Base-by-base conservation (phyloP, 176 grass and related monocot genomes). In the Bolboschoenus planiculmis region DNA sequence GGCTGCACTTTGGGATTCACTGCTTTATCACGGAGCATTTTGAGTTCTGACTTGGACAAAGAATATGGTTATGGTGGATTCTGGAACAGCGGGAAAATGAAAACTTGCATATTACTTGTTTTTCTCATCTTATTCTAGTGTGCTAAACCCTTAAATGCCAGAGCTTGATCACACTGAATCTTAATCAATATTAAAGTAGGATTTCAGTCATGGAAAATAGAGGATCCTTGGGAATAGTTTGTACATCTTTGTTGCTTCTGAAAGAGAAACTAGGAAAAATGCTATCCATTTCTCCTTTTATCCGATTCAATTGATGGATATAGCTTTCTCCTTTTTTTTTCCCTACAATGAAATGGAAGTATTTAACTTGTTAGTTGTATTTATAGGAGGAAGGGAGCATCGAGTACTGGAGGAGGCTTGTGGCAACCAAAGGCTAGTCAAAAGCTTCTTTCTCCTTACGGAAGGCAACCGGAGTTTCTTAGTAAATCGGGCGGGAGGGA, bases 381-480 rank as follows among this genome's bases (percentile, higher is more conserved):
- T 53, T 78, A 73, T 65, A 84, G 44, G 65, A 58, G 48, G 18
- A 84, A 84, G 29, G 65, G 0, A 70, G 63, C 43, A n/a, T 9
- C 61, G 55, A 84, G 50, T 84, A 84, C 55, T 51, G 47, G 27
- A 81, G 79, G 79, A 82, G 58, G 57, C 80, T 80, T 80, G 56
- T 85, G 83, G 78, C 71, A 88, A 56, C 86, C 20, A 66, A 90
- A 29, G 78, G 31, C 64, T 88, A 86, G 20, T 77, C 85, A 88
- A 90, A 82, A 81, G 37, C 57, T 62, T 18, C 57, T 57, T 64
- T 88, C 56, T 81, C 84, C 89, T 34, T 79, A 37, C 72, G 62
- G 51, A 80, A 87, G 86, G 31, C 86, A 85, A 33, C 66, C 89
- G 78, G 91, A 97, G 72, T 97, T 97, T 64, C 83, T 91, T 80